These are phyloP conservation scores for Eucalyptus pumila DNA, from an alignment of 345 rosid species.

Conservation along the genomic window DNA sequence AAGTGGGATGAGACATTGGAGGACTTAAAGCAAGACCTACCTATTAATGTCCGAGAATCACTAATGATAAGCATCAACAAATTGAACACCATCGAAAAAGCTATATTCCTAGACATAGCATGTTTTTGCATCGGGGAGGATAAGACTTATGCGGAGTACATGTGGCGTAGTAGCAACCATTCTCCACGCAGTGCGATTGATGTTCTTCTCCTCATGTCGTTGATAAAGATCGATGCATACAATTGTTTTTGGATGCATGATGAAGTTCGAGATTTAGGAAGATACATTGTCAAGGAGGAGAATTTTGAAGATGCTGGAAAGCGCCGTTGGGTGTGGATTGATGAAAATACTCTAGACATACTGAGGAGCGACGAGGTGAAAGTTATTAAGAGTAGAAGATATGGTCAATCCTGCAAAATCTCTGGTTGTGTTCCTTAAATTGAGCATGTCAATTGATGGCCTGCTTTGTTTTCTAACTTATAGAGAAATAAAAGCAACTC, in stretches of 20 bases:
- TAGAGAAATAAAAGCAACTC: background rate
- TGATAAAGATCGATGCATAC: rapidly evolving
- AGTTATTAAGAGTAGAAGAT: background rate
- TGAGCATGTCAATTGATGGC: background rate
- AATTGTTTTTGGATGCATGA: background rate
- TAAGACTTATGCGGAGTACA: background rate
- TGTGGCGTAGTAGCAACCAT: background rate
- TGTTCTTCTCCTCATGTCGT: background rate
- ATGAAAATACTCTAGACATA: background rate
- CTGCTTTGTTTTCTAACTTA: background rate
- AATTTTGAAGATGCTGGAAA: background rate
- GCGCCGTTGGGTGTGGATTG: background rate
- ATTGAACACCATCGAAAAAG: background rate
- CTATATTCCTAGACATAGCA: background rate
- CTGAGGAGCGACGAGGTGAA: background rate
- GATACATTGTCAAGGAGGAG: background rate
- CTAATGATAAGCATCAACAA: background rate
- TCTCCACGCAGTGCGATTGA: background rate
- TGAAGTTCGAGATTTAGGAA: background rate
- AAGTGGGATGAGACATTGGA: background rate
- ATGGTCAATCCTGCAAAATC: background rate
- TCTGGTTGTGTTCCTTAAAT: background rate
- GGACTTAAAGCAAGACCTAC: rapidly evolving
- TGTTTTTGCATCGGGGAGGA: background rate
- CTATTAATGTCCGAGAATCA: rapidly evolving